A percentile compares a stretch with the other conserved stretches of the same genome.
These are phyloP conservation scores for Linnemannia zychae DNA, from an alignment of 192 early-diverging fungal species.

Conservation along the genomic window DNA sequence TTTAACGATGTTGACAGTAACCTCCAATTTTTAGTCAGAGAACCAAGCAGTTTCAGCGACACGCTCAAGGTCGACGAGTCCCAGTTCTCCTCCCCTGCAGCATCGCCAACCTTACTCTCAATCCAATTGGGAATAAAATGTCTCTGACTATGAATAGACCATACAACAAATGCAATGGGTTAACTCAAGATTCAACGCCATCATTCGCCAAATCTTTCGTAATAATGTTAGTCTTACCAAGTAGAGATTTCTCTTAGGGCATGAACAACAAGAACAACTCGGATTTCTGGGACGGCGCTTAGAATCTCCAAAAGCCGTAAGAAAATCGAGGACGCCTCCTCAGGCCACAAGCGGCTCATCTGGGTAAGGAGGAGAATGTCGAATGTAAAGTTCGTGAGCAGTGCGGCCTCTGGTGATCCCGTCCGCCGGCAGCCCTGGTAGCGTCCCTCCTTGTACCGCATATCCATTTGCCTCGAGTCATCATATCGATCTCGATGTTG, in stretches of 20 bases:
- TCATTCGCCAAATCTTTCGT: background rate
- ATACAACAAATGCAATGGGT: no score
- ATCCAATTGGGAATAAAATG: slow-evolving; percentile 29
- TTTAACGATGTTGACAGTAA: slow-evolving; percentile 19
- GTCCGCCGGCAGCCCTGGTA: background rate
- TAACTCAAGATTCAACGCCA: no score
- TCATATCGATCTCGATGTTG: background rate
- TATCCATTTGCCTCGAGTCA: background rate
- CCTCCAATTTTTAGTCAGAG: slow-evolving; percentile 18
- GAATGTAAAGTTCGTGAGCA: slow-evolving; percentile 35
- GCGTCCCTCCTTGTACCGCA: background rate
- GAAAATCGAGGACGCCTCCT: slow-evolving; percentile 12
- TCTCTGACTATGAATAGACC: slow-evolving; percentile 16
- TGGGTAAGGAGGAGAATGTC: slow-evolving; percentile 31
- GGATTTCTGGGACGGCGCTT: slow-evolving; percentile 26
- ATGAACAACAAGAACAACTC: slow-evolving; percentile 18
- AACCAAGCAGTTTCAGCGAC: background rate
- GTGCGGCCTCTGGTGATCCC: background rate
- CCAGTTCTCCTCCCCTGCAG: background rate
- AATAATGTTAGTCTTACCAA: slow-evolving; percentile 4
- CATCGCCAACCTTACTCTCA: background rate
- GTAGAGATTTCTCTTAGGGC: slow-evolving; percentile 43
- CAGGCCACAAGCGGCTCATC: slow-evolving; percentile 13
- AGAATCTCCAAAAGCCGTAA: slow-evolving; percentile 16
- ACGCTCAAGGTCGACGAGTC: slow-evolving; percentile 9